Base-by-base conservation (phyloP, 257 asterid species). In the Solanum pimpinellifolium region DNA sequence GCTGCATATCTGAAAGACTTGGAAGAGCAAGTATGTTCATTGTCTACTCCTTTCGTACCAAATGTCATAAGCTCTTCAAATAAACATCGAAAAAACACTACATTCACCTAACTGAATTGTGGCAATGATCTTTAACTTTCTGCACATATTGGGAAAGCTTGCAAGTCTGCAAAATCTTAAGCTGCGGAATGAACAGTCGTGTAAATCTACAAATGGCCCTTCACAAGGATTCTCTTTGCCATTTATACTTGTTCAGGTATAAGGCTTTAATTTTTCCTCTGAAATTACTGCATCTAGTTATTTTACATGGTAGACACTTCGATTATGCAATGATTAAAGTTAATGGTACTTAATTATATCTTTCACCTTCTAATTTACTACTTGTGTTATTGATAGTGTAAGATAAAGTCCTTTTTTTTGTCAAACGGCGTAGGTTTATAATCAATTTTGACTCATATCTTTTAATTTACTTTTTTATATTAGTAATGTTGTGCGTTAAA, bases 21-120 rank as follows among this genome's bases (percentile, higher is more conserved):
- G 73, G 90, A 88, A 88, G 83, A 85, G n/a, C 90, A 88, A 85
- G 90, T 88, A 88, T 42, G 83, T 76, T 76, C n/a, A 72, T 3
- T 72, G 27, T 60, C 56, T 83, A 35, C 42, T 66, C 25, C 9
- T 83, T 83, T 27, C 16, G 0, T 83, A 23, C 20, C 42, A 76
- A 76, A 11, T 76, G 23, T 76, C 60, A 76, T 42, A 76, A 6
- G 7, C 37, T 76, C 59, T 76, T 39, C 35, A 42, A 76, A 76
- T 76, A 35, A 76, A 76, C 35, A 3, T 41, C n/a, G 83, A 75
- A 39, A 20, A 75, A 75, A 23, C 31, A 14, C 35, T 39, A 0
- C 59, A 41, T 23, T 1, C 83, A 39, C 23, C 83, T 42, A 42
- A 76, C 83, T 76, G 33, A 41, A 4, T 76, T 41, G 35, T 76